Percentiles rank a stretch among this genome's conserved stretches.
These are phyloP conservation scores for Russula compacta DNA, from an alignment of 768 basidiomycete genomes.

Conservation along the genomic window DNA sequence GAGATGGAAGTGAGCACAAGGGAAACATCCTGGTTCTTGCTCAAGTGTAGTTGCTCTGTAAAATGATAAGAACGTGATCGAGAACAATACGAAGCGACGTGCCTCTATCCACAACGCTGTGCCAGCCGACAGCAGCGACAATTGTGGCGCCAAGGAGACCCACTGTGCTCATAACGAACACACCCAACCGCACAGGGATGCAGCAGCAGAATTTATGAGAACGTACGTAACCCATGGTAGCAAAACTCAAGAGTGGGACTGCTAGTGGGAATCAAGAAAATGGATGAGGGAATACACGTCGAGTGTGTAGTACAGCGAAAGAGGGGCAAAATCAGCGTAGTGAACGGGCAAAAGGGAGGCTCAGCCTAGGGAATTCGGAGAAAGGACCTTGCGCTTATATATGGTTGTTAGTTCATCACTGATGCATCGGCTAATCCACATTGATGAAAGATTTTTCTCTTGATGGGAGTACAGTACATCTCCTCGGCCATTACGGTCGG, in stretches of 20 bases:
- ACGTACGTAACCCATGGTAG: conserved; percentile 40
- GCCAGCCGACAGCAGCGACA: conserved; percentile 39
- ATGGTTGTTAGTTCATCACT: not conserved
- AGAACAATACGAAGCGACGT: conserved; percentile 21
- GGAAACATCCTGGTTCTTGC: conserved; percentile 11
- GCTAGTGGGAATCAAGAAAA: not conserved
- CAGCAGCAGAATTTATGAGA: conserved; percentile 56
- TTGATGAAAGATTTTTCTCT: not conserved
- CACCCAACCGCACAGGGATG: conserved; percentile 55
- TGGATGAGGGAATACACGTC: not conserved
- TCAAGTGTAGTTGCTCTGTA: conserved; percentile 5
- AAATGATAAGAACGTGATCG: not conserved
- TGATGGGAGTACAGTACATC: not conserved
- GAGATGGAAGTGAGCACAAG: conserved; percentile 4
- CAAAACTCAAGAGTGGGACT: not conserved
- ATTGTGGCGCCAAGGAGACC: conserved; percentile 35
- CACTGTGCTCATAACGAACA: conserved; percentile 45
- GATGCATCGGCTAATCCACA: not conserved
- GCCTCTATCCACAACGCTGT: conserved; percentile 37
- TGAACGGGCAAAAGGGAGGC: conserved; percentile 10
- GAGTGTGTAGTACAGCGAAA: not conserved
- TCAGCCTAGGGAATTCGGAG: conserved; percentile 5
- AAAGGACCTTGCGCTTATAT: not conserved
- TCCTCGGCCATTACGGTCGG: not conserved
- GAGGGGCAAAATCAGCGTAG: not conserved